Evolutionary conservation across 768 basidiomycete genomes (phyloP).

Genomic region (Leccinellum albellum): DNA sequence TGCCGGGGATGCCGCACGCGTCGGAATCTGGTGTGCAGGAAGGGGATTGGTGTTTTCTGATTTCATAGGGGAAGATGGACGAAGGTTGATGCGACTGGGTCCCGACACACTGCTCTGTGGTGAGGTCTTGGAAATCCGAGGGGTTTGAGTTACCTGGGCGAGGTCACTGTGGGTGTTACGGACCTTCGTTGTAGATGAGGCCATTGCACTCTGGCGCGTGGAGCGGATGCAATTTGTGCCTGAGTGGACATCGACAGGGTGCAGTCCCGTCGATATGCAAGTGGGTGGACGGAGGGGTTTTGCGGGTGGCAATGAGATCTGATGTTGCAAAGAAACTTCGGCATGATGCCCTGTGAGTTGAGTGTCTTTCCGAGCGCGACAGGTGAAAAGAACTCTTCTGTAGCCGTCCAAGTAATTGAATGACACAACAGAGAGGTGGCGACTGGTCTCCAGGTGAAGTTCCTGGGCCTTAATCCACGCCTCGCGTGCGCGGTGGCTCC

Average conservation of each 20-base stretch:
- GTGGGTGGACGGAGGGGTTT: neutral
- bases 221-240: neutral
- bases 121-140: neutral
- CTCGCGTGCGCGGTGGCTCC: constrained; percentile 5
- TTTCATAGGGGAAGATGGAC: neutral
- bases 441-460: neutral
- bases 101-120: constrained; percentile 10
- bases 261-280: neutral
- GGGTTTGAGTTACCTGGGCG: constrained; percentile 8
- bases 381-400: constrained; percentile 9
- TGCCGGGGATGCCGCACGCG: neutral
- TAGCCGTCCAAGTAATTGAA: constrained; percentile 5
- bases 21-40: neutral
- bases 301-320: neutral
- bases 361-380: neutral
- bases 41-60: neutral
- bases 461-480: constrained; percentile 15
- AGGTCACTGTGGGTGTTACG: neutral
- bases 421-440: constrained; percentile 10
- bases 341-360: neutral
- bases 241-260: neutral
- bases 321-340: constrained; percentile 4
- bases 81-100: constrained; percentile 3
- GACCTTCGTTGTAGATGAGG: neutral
- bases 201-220: neutral